Conservation (phyloP, 805 yeast genomes). For the Wickerhamiella qilinensis region DNA sequence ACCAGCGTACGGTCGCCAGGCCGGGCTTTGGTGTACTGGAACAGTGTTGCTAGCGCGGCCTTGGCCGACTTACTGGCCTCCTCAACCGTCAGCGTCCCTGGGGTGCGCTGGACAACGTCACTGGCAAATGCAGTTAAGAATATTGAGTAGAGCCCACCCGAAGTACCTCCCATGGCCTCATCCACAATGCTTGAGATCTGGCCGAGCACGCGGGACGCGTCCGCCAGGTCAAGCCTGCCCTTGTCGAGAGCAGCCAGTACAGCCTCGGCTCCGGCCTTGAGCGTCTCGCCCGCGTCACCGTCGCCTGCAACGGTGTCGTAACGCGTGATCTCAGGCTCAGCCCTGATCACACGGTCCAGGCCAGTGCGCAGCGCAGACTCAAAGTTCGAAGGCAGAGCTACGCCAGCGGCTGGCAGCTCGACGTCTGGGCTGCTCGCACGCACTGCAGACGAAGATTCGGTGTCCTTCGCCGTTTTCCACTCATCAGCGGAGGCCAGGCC, state of each 20-base stretch:
- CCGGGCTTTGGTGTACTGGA: conserved; percentile 78
- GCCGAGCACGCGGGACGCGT: conserved; percentile 40
- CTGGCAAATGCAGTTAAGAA: conserved; percentile 61
- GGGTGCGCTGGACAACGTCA: conserved; percentile 24
- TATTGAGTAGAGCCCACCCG: conserved; percentile 85
- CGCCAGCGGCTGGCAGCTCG: conserved; percentile 30
- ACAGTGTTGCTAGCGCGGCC: conserved; percentile 55
- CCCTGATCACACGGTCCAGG: conserved; percentile 30
- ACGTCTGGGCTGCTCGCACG: too few relatives aligned
- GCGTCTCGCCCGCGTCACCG: conserved; percentile 93
- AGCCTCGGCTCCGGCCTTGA: conserved; percentile 68
- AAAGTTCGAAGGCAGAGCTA: conserved; percentile 16
- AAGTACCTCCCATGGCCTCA: conserved; percentile 92
- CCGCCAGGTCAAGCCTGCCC: conserved; percentile 6
- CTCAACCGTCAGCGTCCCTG: conserved; percentile 11
- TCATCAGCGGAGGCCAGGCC: conserved; percentile 11
- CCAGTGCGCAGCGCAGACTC: conserved; percentile 1
- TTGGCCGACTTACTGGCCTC: conserved; percentile 18
- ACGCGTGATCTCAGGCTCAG: conserved; percentile 73
- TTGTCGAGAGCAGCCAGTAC: conserved; percentile 38
- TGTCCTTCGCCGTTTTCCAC: conserved; percentile 13
- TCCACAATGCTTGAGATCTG: conserved; percentile 73
- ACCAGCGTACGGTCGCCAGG: conserved; percentile 77
- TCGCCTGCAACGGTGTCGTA: conserved; percentile 87
- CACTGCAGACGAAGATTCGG: conserved; percentile 17